Evolutionary conservation across 305 asterid genomes (phyloP).

Genomic region (Andrographis paniculata): DNA sequence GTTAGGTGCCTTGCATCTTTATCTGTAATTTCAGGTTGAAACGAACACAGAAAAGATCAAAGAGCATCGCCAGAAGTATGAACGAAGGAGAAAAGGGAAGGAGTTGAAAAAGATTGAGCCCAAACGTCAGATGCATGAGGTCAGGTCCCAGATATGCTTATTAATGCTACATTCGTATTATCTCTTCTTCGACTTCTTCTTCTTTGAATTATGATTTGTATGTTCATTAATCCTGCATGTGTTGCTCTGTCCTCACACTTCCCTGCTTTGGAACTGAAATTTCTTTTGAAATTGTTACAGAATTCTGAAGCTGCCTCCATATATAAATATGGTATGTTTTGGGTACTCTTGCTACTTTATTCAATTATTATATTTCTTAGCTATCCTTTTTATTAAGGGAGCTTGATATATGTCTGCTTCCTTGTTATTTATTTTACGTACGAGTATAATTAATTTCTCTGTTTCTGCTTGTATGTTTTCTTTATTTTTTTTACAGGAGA

Average conservation of each 20-base stretch:
- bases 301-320: constrained; percentile 12
- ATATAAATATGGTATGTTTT: not conserved
- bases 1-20: constrained; percentile 1
- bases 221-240: not conserved
- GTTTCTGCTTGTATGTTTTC: not conserved
- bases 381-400: not conserved
- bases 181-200: too few species aligned
- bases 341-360: not conserved
- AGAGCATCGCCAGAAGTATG: constrained; percentile 67
- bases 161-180: constrained; percentile 18
- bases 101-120: constrained; percentile 35
- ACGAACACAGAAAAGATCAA: constrained; percentile 56
- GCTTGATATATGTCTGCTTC: not conserved
- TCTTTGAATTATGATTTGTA: too few species aligned
- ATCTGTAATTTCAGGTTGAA: constrained; percentile 48
- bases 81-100: constrained; percentile 42
- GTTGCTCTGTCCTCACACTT: not conserved
- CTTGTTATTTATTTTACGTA: too few species aligned
- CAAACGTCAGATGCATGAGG: constrained; percentile 22
- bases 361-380: not conserved
- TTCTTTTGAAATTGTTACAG: constrained; percentile 8
- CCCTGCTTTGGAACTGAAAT: not conserved
- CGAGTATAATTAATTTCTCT: not conserved
- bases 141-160: not conserved
- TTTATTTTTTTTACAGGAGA: not conserved